These are phyloP conservation scores for Salix caprea DNA, from an alignment of 345 rosid genomes.

Conservation along the genomic window DNA sequence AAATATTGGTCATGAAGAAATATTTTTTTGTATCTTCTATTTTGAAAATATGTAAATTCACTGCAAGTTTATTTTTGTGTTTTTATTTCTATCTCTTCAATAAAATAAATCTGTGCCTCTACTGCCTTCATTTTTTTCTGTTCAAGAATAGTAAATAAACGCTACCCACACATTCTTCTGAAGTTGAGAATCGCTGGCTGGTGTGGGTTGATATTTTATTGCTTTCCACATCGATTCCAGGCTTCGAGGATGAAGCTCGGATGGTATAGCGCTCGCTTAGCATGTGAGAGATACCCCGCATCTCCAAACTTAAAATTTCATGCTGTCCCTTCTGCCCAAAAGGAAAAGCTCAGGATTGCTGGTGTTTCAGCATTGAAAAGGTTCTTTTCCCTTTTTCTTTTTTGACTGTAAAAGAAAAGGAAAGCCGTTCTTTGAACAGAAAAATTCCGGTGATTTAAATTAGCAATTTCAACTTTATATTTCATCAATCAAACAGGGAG, in stretches of 20 bases:
- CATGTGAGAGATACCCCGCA: slow-evolving; percentile 79
- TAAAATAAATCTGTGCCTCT: too few relatives aligned
- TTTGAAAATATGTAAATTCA: too few relatives aligned
- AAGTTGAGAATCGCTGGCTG: too few relatives aligned
- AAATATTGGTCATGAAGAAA: too few relatives aligned
- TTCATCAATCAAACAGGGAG: not conserved
- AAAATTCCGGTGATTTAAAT: not conserved
- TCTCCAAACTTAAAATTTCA: slow-evolving; percentile 7
- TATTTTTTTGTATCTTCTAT: too few relatives aligned
- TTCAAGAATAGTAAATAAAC: too few relatives aligned
- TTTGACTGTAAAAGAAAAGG: slow-evolving; percentile 4
- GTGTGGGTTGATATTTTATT: too few relatives aligned
- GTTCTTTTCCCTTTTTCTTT: not conserved
- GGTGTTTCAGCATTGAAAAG: slow-evolving; percentile 2
- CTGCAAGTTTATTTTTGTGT: too few relatives aligned
- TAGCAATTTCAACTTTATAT: not conserved
- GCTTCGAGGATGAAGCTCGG: slow-evolving; percentile 63
- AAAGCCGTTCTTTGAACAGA: not conserved
- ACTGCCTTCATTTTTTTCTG: too few relatives aligned
- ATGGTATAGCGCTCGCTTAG: slow-evolving; percentile 82
- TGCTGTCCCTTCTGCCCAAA: too few relatives aligned
- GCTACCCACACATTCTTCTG: too few relatives aligned
- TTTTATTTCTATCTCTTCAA: too few relatives aligned
- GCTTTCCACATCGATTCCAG: not conserved
- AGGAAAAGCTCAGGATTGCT: not conserved